These are phyloP conservation scores for Coniochaeta pulveracea DNA, from an alignment of 2,329 filamentous ascomycete genomes.

Conservation along the genomic window DNA sequence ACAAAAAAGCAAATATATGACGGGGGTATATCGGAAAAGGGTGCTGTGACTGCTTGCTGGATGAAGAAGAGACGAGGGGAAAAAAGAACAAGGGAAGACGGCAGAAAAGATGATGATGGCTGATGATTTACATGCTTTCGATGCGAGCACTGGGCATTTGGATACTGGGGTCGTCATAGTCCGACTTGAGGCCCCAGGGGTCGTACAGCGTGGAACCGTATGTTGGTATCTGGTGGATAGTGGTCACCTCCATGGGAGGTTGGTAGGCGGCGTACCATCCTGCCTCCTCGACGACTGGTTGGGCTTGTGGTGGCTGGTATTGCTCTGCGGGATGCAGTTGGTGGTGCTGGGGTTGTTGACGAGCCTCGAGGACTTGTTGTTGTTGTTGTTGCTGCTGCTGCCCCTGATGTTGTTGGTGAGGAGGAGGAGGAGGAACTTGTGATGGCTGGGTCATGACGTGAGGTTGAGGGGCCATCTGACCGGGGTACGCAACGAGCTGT, in stretches of 20 bases:
- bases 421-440: slow-evolving; percentile 13
- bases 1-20: no score
- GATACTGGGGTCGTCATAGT: slow-evolving; percentile 45
- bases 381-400: slow-evolving; percentile 16
- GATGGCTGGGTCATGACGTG: slow-evolving; percentile 26
- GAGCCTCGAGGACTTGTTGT: slow-evolving; percentile 21
- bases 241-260: slow-evolving; percentile 43
- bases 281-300: slow-evolving; percentile 25
- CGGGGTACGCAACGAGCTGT: slow-evolving; percentile 18
- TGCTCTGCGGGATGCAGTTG: slow-evolving; percentile 23
- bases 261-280: slow-evolving; percentile 46
- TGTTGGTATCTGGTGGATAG: slow-evolving; percentile 38
- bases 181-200: slow-evolving; percentile 42
- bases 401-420: slow-evolving; percentile 20
- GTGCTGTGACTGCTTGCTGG: not conserved
- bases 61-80: not conserved
- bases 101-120: slow-evolving; percentile 1
- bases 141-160: slow-evolving; percentile 49
- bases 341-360: slow-evolving; percentile 12
- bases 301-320: slow-evolving; percentile 25
- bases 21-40: no score
- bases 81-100: slow-evolving; percentile 1
- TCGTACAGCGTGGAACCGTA: slow-evolving; percentile 40
- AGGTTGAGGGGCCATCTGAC: slow-evolving; percentile 30
- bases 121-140: slow-evolving; percentile 34